phyloP scores from a whole-genome alignment of 75 land plant genomes.

The Gnetum montanum region DNA sequence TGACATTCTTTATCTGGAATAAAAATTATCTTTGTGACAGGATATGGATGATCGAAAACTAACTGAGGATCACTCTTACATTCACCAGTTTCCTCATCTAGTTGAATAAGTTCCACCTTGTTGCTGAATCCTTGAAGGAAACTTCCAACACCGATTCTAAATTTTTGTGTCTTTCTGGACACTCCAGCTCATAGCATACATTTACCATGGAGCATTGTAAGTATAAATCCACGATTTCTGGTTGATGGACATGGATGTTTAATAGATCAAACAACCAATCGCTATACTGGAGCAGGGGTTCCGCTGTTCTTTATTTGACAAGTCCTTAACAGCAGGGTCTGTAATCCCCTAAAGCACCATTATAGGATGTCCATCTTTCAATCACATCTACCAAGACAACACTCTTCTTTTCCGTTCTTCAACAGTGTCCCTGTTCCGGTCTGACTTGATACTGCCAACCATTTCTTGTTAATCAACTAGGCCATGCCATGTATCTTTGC shows the following conservation, averaged over 20 bases:
- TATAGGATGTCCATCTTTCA: too few relatives aligned
- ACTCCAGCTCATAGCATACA: slow-evolving; percentile 49
- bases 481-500: too few relatives aligned
- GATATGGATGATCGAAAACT: slow-evolving; percentile 43
- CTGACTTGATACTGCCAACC: too few relatives aligned
- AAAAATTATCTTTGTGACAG: slow-evolving; percentile 47
- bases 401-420: too few relatives aligned
- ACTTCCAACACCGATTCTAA: slow-evolving; percentile 36
- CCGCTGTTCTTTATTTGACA: too few relatives aligned
- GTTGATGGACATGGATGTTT: slow-evolving; percentile 4
- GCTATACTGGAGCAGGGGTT: too few relatives aligned
- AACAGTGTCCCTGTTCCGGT: too few relatives aligned
- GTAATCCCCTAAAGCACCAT: too few relatives aligned
- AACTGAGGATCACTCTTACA: slow-evolving; percentile 28
- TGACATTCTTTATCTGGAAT: slow-evolving; percentile 42
- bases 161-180: slow-evolving; percentile 47
- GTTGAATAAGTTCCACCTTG: slow-evolving; percentile 41
- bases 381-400: too few relatives aligned
- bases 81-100: slow-evolving; percentile 37
- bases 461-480: too few relatives aligned
- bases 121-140: slow-evolving; percentile 33
- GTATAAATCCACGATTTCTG: slow-evolving; percentile 22
- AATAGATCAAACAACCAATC: too few relatives aligned
- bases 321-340: too few relatives aligned
- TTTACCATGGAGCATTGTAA: slow-evolving; percentile 40